Evolutionary conservation across 2,329 filamentous ascomycete genomes (phyloP).

Genomic region (Microcera coccophila): DNA sequence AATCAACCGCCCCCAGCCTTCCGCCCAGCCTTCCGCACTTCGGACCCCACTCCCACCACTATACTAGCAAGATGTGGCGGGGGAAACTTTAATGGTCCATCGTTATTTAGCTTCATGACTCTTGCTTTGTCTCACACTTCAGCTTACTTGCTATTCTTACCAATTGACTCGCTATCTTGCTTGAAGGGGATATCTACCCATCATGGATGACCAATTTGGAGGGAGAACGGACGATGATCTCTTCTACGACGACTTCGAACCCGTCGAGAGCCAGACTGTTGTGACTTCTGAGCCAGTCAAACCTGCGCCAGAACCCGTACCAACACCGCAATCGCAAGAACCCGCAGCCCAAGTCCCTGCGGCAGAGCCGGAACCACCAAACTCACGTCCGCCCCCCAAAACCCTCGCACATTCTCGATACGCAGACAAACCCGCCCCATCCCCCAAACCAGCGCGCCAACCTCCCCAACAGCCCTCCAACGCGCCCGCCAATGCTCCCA

Average conservation of each 20-base stretch:
- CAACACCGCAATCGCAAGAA: conserved; percentile 6
- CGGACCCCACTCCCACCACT: neutral
- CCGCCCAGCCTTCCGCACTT: too few relatives aligned
- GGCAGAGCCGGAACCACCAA: neutral
- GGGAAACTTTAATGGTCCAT: neutral
- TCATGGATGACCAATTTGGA: conserved; percentile 59
- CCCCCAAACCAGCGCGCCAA: conserved; percentile 15
- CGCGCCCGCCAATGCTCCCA: conserved; percentile 31
- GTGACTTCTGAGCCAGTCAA: conserved; percentile 18
- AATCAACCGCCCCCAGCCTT: neutral
- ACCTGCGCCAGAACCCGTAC: conserved; percentile 11
- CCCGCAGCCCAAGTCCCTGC: conserved; percentile 12
- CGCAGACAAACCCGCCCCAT: conserved; percentile 29
- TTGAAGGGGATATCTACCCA: neutral
- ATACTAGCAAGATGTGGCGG: neutral
- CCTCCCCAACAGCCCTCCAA: conserved; percentile 18
- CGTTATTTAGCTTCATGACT: neutral
- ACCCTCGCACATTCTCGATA: conserved; percentile 32
- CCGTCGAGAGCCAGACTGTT: conserved; percentile 39
- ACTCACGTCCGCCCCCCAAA: conserved; percentile 15
- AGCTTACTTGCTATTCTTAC: neutral
- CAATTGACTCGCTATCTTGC: neutral
- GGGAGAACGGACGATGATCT: conserved; percentile 60
- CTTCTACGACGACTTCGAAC: conserved; percentile 61
- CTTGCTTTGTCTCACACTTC: neutral